Percentiles rank a stretch among this genome's conserved stretches.
Evolutionary conservation across 768 basidiomycete genomes (phyloP).

Genomic region (Russula brevipes): DNA sequence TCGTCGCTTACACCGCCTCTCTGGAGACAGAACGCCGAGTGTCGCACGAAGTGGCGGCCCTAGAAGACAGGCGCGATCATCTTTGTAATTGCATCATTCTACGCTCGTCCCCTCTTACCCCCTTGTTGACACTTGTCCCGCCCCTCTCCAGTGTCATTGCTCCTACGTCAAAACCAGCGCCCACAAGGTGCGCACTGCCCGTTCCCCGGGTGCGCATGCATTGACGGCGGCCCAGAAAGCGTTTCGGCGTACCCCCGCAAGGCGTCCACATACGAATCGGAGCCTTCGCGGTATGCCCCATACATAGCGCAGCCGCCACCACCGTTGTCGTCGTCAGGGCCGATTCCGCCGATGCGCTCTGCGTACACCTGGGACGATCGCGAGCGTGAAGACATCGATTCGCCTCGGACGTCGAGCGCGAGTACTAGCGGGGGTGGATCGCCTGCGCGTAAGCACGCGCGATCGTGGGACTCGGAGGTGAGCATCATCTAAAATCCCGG

Average conservation of each 20-base stretch:
- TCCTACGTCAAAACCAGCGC: constrained; percentile 24
- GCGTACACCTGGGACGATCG: constrained; percentile 24
- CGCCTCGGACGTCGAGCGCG: constrained; percentile 21
- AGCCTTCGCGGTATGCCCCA: constrained; percentile 15
- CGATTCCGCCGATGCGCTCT: constrained; percentile 15
- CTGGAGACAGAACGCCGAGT: constrained; percentile 23
- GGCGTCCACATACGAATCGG: constrained; percentile 12
- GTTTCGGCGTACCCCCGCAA: constrained; percentile 21
- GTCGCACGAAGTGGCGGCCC: constrained; percentile 19
- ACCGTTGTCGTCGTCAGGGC: neutral
- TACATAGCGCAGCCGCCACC: constrained; percentile 14
- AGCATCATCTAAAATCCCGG: neutral
- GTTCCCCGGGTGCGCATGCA: constrained; percentile 13
- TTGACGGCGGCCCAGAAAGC: constrained; percentile 15
- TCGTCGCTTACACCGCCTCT: constrained; percentile 19
- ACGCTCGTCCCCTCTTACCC: neutral
- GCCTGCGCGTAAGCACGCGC: constrained; percentile 23
- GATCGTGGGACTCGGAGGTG: constrained; percentile 23
- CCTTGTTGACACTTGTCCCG: neutral
- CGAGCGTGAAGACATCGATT: constrained; percentile 18
- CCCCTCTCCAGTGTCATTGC: constrained; percentile 13
- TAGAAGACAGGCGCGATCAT: constrained; percentile 23
- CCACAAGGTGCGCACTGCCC: constrained; percentile 17
- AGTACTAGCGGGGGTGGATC: constrained; percentile 18
- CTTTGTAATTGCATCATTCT: constrained; percentile 11